A percentile compares a stretch with the other conserved stretches of the same genome.
phyloP scores from a whole-genome alignment of 768 basidiomycete genomes.

The Cyclocybe cylindracea region DNA sequence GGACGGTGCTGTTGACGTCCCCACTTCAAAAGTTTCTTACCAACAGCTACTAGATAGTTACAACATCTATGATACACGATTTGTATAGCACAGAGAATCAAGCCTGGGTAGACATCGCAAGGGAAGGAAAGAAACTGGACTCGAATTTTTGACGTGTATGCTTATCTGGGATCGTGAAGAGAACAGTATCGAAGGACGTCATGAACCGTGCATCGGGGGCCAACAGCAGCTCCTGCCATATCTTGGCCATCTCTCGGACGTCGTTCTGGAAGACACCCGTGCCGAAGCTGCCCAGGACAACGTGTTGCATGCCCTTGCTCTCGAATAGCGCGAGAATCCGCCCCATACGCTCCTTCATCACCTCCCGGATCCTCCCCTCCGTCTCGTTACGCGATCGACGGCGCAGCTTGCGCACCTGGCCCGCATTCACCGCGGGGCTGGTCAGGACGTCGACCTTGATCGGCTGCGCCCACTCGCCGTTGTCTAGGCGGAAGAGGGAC shows the following conservation, averaged over 20 bases:
- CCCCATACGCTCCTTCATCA: conserved; percentile 74
- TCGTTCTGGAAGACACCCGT: conserved; percentile 77
- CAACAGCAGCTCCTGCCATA: conserved; percentile 65
- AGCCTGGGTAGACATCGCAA: too few species aligned
- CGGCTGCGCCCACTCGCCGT: conserved; percentile 55
- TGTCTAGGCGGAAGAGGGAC: conserved; percentile 60
- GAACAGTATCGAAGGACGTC: conserved; percentile 57
- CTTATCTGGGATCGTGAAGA: conserved; percentile 46
- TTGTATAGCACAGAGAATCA: too few species aligned
- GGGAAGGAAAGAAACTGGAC: too few species aligned
- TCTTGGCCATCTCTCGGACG: conserved; percentile 53
- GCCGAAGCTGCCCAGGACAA: conserved; percentile 77
- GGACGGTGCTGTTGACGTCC: too few species aligned
- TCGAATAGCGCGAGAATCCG: conserved; percentile 69
- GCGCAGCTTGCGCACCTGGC: conserved; percentile 23
- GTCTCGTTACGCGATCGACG: neutral
- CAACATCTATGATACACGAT: too few species aligned
- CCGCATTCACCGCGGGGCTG: conserved; percentile 73
- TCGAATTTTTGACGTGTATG: too few species aligned
- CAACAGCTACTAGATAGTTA: too few species aligned
- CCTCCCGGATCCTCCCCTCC: conserved; percentile 39
- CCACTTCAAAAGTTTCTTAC: too few species aligned
- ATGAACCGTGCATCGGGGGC: conserved; percentile 53
- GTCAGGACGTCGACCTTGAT: conserved; percentile 65
- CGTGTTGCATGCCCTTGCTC: conserved; percentile 52